These are phyloP conservation scores for Fusarium nisikadoi DNA, from an alignment of 2,329 filamentous ascomycete genomes.

Conservation along the genomic window DNA sequence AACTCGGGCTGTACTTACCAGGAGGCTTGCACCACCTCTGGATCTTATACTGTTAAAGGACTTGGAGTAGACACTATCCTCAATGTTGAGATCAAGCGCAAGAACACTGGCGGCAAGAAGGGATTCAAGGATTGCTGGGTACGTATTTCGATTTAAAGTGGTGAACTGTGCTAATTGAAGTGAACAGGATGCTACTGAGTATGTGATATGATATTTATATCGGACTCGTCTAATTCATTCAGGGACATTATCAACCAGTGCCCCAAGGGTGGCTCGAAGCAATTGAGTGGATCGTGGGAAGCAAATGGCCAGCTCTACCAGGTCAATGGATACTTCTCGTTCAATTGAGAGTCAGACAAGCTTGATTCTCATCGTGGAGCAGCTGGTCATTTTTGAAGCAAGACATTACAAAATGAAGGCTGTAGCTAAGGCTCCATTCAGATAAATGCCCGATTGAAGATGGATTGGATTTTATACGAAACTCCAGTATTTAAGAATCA, in stretches of 20 bases:
- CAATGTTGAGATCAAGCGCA: slow-evolving; percentile 16
- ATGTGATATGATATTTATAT: not conserved
- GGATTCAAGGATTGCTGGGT: slow-evolving; percentile 34
- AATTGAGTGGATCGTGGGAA: slow-evolving; percentile 12
- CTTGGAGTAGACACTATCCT: not conserved
- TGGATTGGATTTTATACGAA: not conserved
- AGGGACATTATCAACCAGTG: slow-evolving; percentile 32
- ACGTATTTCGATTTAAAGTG: not conserved
- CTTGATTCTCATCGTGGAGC: fast-evolving
- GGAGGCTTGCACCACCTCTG: slow-evolving; percentile 7
- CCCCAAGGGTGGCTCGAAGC: not conserved
- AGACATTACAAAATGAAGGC: fast-evolving
- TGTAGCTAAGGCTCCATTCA: too few species aligned
- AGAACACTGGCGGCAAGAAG: slow-evolving; percentile 21
- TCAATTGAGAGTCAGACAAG: not conserved
- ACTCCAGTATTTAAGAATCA: not conserved
- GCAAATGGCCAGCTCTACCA: slow-evolving; percentile 14
- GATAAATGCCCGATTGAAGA: fast-evolving
- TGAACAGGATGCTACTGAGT: slow-evolving; percentile 20
- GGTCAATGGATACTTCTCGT: not conserved
- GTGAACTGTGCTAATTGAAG: not conserved
- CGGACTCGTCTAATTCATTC: not conserved
- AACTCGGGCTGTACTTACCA: too few species aligned
- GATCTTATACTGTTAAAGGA: not conserved
- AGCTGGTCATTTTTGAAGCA: fast-evolving